phyloP scores from a whole-genome alignment of 495 filamentous ascomycete species.

The Xylaria venustula region DNA sequence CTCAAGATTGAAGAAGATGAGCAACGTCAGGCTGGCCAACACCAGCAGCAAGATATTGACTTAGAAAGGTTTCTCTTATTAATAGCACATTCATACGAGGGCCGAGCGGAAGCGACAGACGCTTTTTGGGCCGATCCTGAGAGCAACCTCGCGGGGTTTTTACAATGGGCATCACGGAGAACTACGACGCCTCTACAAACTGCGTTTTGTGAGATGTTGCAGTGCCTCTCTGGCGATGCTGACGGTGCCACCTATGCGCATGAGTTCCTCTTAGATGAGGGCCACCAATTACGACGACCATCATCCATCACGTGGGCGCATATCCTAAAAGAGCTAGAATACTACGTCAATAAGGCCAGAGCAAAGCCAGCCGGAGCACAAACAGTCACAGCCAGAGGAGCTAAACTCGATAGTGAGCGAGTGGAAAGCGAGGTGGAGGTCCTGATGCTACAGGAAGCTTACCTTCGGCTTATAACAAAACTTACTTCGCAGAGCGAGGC shows the following conservation, averaged over 20 bases:
- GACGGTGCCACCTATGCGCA: conserved; percentile 79
- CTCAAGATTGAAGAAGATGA: conserved; percentile 88
- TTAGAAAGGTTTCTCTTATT: conserved; percentile 90
- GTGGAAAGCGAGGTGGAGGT: conserved; percentile 80
- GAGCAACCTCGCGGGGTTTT: conserved; percentile 85
- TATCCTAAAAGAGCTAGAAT: conserved; percentile 84
- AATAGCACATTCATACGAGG: conserved; percentile 87
- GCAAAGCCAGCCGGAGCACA: conserved; percentile 60
- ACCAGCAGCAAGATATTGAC: conserved; percentile 71
- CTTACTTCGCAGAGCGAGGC: conserved; percentile 64
- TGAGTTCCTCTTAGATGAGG: conserved; percentile 85
- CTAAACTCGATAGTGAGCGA: conserved; percentile 52
- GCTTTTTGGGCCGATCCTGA: conserved; percentile 88
- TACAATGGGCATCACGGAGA: conserved; percentile 90
- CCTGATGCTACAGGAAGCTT: conserved; percentile 87
- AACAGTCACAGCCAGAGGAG: conserved; percentile 52
- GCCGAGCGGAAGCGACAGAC: conserved; percentile 74
- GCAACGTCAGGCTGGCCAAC: conserved; percentile 69
- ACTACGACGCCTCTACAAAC: conserved; percentile 91
- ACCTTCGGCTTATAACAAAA: conserved; percentile 81
- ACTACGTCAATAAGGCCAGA: conserved; percentile 66
- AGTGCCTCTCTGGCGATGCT: conserved; percentile 76
- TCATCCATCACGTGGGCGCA: conserved; percentile 85
- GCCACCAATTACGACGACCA: conserved; percentile 69
- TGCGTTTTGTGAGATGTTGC: conserved; percentile 93